A percentile compares a stretch with the other conserved stretches of the same genome.
Evolutionary conservation across 148 eudicot genomes (phyloP).

Genomic region (Rhododendron ovatum): DNA sequence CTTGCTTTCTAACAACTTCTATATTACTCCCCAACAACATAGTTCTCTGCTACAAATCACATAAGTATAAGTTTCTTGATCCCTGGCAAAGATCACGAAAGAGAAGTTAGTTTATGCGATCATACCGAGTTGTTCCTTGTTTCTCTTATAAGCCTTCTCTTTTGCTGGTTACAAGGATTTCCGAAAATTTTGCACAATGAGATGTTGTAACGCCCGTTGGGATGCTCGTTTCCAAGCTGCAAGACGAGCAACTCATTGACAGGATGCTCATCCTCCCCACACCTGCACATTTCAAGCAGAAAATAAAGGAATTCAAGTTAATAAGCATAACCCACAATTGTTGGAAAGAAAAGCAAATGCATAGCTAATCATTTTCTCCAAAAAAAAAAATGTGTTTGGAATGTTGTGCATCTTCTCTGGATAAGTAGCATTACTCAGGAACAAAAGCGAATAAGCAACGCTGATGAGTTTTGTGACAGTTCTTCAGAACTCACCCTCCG

Average conservation of each 20-base stretch:
- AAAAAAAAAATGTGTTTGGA: not conserved
- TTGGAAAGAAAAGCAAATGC: not conserved
- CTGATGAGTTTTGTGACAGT: not conserved
- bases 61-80: not conserved
- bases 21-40: slow-evolving; percentile 32
- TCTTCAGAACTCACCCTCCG: slow-evolving; percentile 66
- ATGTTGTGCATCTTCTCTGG: not conserved
- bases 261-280: slow-evolving; percentile 95
- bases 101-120: not conserved
- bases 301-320: not conserved
- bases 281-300: slow-evolving; percentile 31
- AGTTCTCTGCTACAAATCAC: slow-evolving; percentile 31
- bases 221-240: slow-evolving; percentile 58
- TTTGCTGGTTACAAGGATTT: slow-evolving; percentile 28
- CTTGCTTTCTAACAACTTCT: slow-evolving; percentile 26
- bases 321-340: not conserved
- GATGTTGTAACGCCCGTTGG: slow-evolving; percentile 35
- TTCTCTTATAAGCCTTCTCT: slow-evolving; percentile 21
- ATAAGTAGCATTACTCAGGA: not conserved
- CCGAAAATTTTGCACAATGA: slow-evolving; percentile 44
- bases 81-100: not conserved
- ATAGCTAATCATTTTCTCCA: not conserved
- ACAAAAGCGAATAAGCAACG: not conserved
- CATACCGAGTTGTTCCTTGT: slow-evolving; percentile 33
- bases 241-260: slow-evolving; percentile 65